A percentile compares a stretch with the other conserved stretches of the same genome.
Conservation (phyloP, 208 protist species). For the Trypanosoma lewisi region DNA sequence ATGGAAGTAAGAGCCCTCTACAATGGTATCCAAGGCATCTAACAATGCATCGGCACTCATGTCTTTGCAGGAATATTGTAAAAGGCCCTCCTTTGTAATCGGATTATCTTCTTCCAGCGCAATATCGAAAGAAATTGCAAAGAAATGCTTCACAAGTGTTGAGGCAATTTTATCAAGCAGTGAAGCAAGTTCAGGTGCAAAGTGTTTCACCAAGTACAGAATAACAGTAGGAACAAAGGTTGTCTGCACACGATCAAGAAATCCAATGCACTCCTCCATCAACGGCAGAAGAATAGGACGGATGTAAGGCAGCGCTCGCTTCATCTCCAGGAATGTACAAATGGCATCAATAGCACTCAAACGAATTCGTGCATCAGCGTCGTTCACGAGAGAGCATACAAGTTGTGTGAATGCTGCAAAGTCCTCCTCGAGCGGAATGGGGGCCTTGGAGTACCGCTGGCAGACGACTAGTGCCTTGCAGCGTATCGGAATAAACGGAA, state of each 20-base stretch:
- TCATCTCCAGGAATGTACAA: constrained; percentile 85
- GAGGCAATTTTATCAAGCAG: constrained; percentile 72
- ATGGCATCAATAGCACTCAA: constrained; percentile 80
- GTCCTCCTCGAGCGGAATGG: constrained; percentile 61
- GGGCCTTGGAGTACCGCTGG: constrained; percentile 83
- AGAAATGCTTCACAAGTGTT: constrained; percentile 75
- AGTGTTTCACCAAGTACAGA: constrained; percentile 84
- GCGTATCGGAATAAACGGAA: constrained; percentile 53
- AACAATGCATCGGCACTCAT: constrained; percentile 76
- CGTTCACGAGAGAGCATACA: constrained; percentile 60
- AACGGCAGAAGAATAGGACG: constrained; percentile 64
- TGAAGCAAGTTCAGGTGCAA: constrained; percentile 73
- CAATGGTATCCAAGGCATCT: constrained; percentile 72
- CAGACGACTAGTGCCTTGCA: constrained; percentile 84
- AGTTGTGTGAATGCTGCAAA: constrained; percentile 80
- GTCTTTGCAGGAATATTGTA: constrained; percentile 49
- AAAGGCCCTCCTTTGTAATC: constrained; percentile 29
- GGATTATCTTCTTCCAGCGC: constrained; percentile 37
- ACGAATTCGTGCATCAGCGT: constrained; percentile 73
- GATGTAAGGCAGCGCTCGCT: constrained; percentile 65
- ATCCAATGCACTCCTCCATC: constrained; percentile 79
- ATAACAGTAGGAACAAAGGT: constrained; percentile 80
- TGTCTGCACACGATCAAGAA: constrained; percentile 82
- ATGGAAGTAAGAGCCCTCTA: constrained; percentile 55
- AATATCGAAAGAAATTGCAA: constrained; percentile 77